Percentiles rank a stretch among this genome's conserved stretches.
phyloP scores from a whole-genome alignment of 345 rosid genomes.

The Brassica cretica region DNA sequence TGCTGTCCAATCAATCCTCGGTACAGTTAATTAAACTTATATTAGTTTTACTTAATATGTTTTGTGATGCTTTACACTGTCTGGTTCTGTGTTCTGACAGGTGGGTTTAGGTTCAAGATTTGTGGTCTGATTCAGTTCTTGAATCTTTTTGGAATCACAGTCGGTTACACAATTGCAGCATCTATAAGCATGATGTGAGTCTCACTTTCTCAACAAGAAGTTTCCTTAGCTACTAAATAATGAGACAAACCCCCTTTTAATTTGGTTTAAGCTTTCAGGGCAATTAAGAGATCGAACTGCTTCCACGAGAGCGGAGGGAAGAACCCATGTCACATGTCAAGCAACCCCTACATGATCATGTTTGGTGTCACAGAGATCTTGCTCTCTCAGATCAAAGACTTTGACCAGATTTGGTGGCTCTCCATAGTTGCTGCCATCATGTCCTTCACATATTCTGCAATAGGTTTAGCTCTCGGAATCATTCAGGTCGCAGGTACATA shows the following conservation, averaged over 20 bases:
- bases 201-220: neutral
- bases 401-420: constrained; percentile 91
- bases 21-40: constrained; percentile 33
- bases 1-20: constrained; percentile 74
- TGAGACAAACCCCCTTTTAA: neutral
- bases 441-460: constrained; percentile 86
- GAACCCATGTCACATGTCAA: constrained; percentile 61
- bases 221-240: neutral
- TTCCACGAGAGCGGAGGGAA: constrained; percentile 64
- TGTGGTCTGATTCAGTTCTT: constrained; percentile 69
- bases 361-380: constrained; percentile 67
- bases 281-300: constrained; percentile 74
- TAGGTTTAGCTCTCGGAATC: constrained; percentile 85
- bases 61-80: neutral
- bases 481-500: constrained; percentile 57
- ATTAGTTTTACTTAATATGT: neutral
- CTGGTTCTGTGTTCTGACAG: constrained; percentile 34
- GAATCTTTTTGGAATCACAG: constrained; percentile 67
- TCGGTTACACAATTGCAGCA: constrained; percentile 80
- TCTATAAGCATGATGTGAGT: constrained; percentile 81
- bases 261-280: constrained; percentile 45
- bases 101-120: constrained; percentile 61
- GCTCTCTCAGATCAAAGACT: constrained; percentile 79
- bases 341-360: constrained; percentile 75
- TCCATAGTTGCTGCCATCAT: constrained; percentile 84